Conservation (phyloP, 495 filamentous ascomycete genomes). For the Immersiella caudata region DNA sequence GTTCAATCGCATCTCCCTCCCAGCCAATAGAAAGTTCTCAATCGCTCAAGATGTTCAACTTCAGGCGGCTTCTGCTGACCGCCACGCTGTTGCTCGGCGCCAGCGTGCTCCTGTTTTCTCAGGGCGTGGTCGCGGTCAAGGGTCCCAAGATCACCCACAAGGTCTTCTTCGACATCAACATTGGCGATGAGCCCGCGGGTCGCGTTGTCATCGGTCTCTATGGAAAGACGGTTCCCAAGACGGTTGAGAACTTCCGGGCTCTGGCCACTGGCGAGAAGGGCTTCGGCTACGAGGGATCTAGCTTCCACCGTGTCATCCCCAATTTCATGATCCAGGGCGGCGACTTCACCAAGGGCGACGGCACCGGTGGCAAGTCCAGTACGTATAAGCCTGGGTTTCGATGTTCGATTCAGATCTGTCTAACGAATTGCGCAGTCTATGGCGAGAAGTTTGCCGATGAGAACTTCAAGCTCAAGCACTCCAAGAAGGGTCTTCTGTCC, state of each 20-base stretch:
- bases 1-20: conserved; percentile 7
- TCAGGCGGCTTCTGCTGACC: conserved; percentile 63
- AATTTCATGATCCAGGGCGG: conserved; percentile 99
- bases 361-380: conserved; percentile 94
- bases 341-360: conserved; percentile 96
- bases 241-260: conserved; percentile 96
- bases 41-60: conserved; percentile 53
- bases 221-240: conserved; percentile 97
- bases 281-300: conserved; percentile 92
- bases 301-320: conserved; percentile 98
- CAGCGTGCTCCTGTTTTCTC: conserved; percentile 70
- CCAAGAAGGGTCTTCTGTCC: conserved; percentile 64
- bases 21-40: conserved; percentile 1
- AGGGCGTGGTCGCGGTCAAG: conserved; percentile 73
- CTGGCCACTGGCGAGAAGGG: conserved; percentile 97
- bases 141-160: conserved; percentile 97
- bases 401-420: neutral
- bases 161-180: conserved; percentile 94
- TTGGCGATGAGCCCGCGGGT: conserved; percentile 83
- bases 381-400: conserved; percentile 32
- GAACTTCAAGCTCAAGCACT: conserved; percentile 98
- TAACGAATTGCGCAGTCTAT: conserved; percentile 62
- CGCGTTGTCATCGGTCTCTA: conserved; percentile 93
- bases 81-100: conserved; percentile 74
- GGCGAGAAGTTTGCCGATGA: conserved; percentile 93